Base-by-base conservation (phyloP, 148 eudicot species). In the Spergularia bocconei region DNA sequence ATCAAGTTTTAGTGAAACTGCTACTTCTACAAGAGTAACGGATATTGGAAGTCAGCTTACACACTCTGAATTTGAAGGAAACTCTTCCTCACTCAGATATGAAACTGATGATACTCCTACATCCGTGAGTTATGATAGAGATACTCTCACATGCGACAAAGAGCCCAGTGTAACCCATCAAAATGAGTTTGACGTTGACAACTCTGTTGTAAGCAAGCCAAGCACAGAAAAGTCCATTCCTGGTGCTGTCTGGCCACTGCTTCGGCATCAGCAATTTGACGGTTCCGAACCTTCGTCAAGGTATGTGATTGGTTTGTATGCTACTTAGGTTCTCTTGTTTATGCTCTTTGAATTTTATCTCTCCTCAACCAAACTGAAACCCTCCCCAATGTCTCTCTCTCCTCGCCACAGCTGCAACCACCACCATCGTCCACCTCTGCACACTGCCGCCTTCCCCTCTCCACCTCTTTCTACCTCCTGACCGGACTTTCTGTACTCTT, bases 271-370 rank as follows among this genome's bases (percentile, higher is more conserved):
- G 61, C 97, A 84, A 33, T 81, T 78, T 76, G 97, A 89, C 72
- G 89, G 91, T 79, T 92, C 90, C 76, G 96, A 95, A 68, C 84
- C 91, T 79, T 92, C 91, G 64, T 81, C 92, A 39, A 95, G 97
- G 98, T 95, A 83, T 70, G 66, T 58, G 21, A 77, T 75, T 70
- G 68, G 25, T 51, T 61, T 77, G 48, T 69, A 54, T 59, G 56
- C 60, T 48, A 23, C 21, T 76, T 29, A 29, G 20, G 15, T 41
- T 16, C 10, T n/a, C 59, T 66, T 48, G 11, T n/a, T 65, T 21
- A 19, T 59, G 20, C 63, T 9, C 10, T 44, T 44, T 44, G 36
- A 29, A 3, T 29, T 29, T 29, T 3, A 29, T 29, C 36, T 29
- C 36, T 29, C 36, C 36, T 29, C 36, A 29, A 29, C 36, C 36